Evolutionary conservation across 257 asterid genomes (phyloP).

Genomic region (Fraxinus cuspidata): DNA sequence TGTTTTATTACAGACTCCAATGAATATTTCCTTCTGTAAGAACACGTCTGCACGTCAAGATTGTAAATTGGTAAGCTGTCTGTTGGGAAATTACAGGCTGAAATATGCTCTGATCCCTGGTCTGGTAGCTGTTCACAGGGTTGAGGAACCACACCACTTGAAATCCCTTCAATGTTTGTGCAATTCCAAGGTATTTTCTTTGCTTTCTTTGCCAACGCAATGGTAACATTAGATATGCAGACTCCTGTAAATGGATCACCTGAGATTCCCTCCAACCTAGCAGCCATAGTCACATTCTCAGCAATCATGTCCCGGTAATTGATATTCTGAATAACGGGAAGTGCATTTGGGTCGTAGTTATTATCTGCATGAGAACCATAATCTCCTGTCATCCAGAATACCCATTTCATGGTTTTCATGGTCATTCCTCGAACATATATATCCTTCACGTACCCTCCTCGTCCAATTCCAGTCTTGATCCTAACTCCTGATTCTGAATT

Average conservation of each 20-base stretch:
- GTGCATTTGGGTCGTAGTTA: slow-evolving; percentile 79
- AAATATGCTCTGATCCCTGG: slow-evolving; percentile 30
- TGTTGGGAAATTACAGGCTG: slow-evolving; percentile 59
- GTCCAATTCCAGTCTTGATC: slow-evolving; percentile 79
- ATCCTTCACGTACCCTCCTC: slow-evolving; percentile 90
- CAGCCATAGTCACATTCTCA: slow-evolving; percentile 87
- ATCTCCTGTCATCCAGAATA: slow-evolving; percentile 92
- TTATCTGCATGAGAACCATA: slow-evolving; percentile 89
- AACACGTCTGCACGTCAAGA: slow-evolving; percentile 53
- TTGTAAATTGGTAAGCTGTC: slow-evolving; percentile 56
- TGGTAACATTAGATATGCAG: slow-evolving; percentile 77
- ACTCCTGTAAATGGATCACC: slow-evolving; percentile 66
- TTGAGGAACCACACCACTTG: slow-evolving; percentile 69
- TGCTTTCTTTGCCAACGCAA: slow-evolving; percentile 55
- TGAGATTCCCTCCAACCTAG: slow-evolving; percentile 52
- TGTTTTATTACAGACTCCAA: slow-evolving; percentile 28
- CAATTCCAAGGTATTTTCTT: slow-evolving; percentile 86
- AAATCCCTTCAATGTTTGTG: slow-evolving; percentile 68
- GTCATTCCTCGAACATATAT: slow-evolving; percentile 68
- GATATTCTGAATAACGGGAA: slow-evolving; percentile 76
- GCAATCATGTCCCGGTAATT: slow-evolving; percentile 81
- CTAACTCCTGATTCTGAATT: slow-evolving; percentile 83
- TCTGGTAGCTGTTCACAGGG: slow-evolving; percentile 62
- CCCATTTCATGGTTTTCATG: slow-evolving; percentile 93
- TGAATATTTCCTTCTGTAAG: slow-evolving; percentile 48